phyloP scores from a whole-genome alignment of 108 stramenopile genomes.

The Fragilariopsis cylindrus region DNA sequence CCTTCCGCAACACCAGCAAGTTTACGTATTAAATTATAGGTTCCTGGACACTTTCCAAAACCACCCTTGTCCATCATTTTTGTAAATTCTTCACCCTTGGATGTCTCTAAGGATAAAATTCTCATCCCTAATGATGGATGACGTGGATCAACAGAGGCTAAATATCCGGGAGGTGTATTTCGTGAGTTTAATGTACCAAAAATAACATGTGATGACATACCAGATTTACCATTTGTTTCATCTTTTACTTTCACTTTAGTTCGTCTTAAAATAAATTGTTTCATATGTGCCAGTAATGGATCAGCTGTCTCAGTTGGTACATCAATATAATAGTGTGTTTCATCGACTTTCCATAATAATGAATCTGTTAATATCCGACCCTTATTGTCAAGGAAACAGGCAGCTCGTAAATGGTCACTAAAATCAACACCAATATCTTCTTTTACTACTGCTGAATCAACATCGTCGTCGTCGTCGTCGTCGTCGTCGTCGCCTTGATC shows the following conservation, averaged over 20 bases:
- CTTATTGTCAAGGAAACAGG: constrained; percentile 82
- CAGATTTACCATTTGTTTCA: constrained; percentile 35
- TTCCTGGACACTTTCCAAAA: constrained; percentile 60
- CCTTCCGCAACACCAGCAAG: constrained; percentile 90
- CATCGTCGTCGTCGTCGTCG: constrained; percentile 23
- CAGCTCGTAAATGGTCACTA: constrained; percentile 54
- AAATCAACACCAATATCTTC: constrained; percentile 48
- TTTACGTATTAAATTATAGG: constrained; percentile 68
- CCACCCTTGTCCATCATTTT: constrained; percentile 44
- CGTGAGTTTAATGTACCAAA: constrained; percentile 78
- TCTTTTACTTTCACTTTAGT: constrained; percentile 66
- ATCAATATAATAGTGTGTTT: constrained; percentile 73
- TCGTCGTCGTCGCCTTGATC: constrained; percentile 5
- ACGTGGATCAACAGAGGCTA: constrained; percentile 78
- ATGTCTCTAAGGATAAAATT: constrained; percentile 51
- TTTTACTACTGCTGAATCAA: background rate
- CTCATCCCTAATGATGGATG: constrained; percentile 84
- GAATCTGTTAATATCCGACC: constrained; percentile 85
- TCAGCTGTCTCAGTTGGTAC: constrained; percentile 70
- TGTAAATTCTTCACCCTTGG: constrained; percentile 14
- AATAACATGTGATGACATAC: constrained; percentile 64
- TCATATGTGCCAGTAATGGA: constrained; percentile 58
- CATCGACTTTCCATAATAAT: constrained; percentile 73
- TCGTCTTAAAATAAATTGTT: constrained; percentile 69
- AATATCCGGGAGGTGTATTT: constrained; percentile 60